Conservation (phyloP, 192 early-diverging fungal species). For the Glomus cerebriforme region DNA sequence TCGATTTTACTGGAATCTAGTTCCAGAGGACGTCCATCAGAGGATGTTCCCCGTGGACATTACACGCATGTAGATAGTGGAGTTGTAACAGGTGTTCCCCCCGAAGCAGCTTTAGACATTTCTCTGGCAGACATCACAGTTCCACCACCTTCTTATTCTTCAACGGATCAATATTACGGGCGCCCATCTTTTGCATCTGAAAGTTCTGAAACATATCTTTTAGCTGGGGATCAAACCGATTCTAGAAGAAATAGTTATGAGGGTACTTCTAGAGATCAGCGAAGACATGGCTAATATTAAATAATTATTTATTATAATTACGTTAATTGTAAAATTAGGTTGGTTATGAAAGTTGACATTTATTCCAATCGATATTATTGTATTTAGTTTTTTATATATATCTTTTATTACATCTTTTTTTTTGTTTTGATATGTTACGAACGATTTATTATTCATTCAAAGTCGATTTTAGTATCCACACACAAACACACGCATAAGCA, state of each 20-base stretch:
- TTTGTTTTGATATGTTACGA: neutral
- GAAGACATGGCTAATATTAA: neutral
- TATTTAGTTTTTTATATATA: neutral
- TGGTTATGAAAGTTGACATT: neutral
- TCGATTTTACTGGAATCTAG: conserved; percentile 61
- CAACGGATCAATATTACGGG: conserved; percentile 32
- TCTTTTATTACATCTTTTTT: neutral
- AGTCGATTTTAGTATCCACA: neutral
- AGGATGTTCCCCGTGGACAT: conserved; percentile 21
- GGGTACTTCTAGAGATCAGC: conserved; percentile 21
- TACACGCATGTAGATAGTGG: conserved; percentile 10
- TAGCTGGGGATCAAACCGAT: conserved; percentile 28
- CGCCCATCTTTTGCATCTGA: conserved; percentile 23
- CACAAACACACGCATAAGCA: neutral
- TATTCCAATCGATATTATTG: neutral
- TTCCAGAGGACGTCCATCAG: conserved; percentile 29
- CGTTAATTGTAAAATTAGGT: neutral
- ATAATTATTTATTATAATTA: neutral
- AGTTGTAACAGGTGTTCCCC: neutral
- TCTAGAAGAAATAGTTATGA: conserved; percentile 30
- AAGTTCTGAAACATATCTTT: conserved; percentile 25
- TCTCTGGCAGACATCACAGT: conserved; percentile 36
- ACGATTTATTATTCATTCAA: too few species aligned
- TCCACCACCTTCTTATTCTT: conserved; percentile 47
- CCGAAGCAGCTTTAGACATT: conserved; percentile 34